A percentile compares a stretch with the other conserved stretches of the same genome.
These are phyloP conservation scores for Carpediemonas membranifera DNA, from an alignment of 78 protist species.

Conservation along the genomic window DNA sequence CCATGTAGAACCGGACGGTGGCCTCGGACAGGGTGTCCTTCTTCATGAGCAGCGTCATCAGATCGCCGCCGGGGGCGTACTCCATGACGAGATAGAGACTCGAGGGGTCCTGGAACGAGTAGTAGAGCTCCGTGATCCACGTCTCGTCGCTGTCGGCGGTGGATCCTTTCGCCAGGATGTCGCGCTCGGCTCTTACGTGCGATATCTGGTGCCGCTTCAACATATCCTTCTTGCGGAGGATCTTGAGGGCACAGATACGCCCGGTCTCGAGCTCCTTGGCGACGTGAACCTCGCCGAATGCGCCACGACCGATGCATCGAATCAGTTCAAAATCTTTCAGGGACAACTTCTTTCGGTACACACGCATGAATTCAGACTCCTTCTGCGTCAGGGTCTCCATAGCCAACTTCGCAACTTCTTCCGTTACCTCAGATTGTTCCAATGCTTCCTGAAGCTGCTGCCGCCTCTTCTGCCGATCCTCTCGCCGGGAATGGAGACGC, in stretches of 20 bases:
- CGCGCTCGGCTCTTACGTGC: conserved; percentile 38
- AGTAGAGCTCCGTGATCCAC: conserved; percentile 51
- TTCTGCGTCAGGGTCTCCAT: not conserved
- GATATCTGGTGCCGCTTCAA: conserved; percentile 5
- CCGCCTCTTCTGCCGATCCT: no score
- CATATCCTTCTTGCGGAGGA: conserved; percentile 40
- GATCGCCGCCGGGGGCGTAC: conserved; percentile 49
- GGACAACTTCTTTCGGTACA: conserved; percentile 3
- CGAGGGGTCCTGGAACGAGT: conserved; percentile 52
- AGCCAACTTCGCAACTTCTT: no score
- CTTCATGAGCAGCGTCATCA: conserved; percentile 28
- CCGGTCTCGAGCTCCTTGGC: not conserved
- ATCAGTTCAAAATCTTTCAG: conserved; percentile 48
- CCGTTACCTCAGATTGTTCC: no score
- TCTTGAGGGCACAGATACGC: conserved; percentile 38
- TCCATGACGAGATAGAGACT: conserved; percentile 62
- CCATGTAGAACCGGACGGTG: conserved; percentile 19
- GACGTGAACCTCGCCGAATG: conserved; percentile 51
- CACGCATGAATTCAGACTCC: not conserved
- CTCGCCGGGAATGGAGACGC: no score
- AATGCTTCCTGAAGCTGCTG: no score
- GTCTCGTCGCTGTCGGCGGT: no score
- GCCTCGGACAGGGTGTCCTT: conserved; percentile 17
- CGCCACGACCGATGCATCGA: conserved; percentile 65
- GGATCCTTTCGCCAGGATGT: conserved; percentile 32